Conservation (phyloP, 257 asterid genomes). For the Nicotiana tomentosiformis region DNA sequence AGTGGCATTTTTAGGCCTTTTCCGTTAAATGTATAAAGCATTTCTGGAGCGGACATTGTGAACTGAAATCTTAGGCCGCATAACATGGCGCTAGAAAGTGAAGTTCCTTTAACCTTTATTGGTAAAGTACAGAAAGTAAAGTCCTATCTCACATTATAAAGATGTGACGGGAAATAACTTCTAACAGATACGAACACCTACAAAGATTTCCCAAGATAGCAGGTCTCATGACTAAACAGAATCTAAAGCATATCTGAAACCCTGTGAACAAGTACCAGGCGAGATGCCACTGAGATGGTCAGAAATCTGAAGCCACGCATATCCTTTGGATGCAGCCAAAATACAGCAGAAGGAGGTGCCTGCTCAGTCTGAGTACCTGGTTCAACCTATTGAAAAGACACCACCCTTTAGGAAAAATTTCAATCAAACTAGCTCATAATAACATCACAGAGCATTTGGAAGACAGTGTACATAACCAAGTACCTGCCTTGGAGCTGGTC, state of each 20-base stretch:
- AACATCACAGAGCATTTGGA: conserved; percentile 7
- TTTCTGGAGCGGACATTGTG: background rate
- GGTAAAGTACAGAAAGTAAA: background rate
- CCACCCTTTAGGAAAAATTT: conserved; percentile 8
- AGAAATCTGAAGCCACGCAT: conserved; percentile 81
- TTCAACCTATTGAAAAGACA: conserved; percentile 56
- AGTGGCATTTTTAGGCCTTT: too few species aligned
- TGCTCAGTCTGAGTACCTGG: conserved; percentile 99
- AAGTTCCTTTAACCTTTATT: background rate
- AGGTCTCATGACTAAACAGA: background rate
- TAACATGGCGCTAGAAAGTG: background rate
- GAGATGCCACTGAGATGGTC: conserved; percentile 97
- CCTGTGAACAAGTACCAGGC: conserved; percentile 50
- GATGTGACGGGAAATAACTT: background rate
- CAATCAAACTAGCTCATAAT: background rate
- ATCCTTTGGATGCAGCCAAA: conserved; percentile 84
- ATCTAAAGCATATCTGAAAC: background rate
- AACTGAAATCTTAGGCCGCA: background rate
- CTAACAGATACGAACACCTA: background rate
- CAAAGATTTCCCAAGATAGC: background rate
- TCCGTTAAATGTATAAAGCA: background rate
- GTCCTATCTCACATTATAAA: background rate
- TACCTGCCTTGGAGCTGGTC: conserved; percentile 99
- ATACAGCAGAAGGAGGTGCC: conserved; percentile 91
- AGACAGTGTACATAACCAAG: conserved; percentile 14